Conservation (phyloP, 179 eudicot species). For the Silene vulgaris region DNA sequence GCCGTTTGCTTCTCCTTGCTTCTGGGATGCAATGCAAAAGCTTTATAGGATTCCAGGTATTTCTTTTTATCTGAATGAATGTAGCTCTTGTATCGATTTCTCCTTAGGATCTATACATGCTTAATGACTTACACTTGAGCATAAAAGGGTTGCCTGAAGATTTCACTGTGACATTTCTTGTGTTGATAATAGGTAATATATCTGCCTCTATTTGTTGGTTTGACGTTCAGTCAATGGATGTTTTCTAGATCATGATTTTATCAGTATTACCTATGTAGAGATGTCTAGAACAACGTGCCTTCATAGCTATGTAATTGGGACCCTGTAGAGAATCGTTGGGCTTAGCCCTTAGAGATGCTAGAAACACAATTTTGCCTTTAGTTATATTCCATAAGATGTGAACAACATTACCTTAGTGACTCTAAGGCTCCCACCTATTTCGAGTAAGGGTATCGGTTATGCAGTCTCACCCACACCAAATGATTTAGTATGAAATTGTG, state of each 20-base stretch:
- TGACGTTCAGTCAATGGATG: not conserved
- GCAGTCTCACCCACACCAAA: too few relatives aligned
- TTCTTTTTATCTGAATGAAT: not conserved
- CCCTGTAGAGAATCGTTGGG: too few relatives aligned
- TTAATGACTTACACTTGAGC: slow-evolving; percentile 7
- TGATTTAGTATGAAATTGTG: too few relatives aligned
- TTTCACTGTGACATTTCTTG: not conserved
- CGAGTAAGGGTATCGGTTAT: too few relatives aligned
- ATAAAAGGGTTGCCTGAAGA: not conserved
- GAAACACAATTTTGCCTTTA: too few relatives aligned
- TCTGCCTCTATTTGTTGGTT: not conserved
- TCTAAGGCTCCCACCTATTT: too few relatives aligned
- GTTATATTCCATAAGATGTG: too few relatives aligned
- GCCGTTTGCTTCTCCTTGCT: slow-evolving; percentile 94
- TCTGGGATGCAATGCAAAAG: slow-evolving; percentile 98
- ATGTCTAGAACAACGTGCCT: not conserved
- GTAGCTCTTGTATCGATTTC: slow-evolving; percentile 56
- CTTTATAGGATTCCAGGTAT: slow-evolving; percentile 89
- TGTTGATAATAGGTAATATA: not conserved
- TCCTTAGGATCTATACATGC: not conserved
- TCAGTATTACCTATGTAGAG: not conserved
- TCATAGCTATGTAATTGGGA: too few relatives aligned
- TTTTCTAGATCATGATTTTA: not conserved
- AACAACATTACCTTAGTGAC: too few relatives aligned
- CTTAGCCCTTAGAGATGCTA: too few relatives aligned